A percentile compares a stretch with the other conserved stretches of the same genome.
Conservation (phyloP, 2,329 filamentous ascomycete genomes). For the Fusarium illudens region DNA sequence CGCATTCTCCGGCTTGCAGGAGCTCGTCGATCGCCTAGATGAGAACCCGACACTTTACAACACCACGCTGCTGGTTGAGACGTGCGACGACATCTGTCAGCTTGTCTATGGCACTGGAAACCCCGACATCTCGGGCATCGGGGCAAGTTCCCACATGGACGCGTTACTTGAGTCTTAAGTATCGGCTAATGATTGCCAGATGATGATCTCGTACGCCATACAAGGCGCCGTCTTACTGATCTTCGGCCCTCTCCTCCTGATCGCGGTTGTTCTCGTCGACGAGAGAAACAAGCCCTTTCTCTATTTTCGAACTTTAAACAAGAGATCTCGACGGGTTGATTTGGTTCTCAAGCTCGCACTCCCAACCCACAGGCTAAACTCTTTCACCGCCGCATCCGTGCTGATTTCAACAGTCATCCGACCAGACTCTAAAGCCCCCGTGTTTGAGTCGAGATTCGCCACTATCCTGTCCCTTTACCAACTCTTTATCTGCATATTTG, state of each 20-base stretch:
- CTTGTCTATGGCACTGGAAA: neutral
- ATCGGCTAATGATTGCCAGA: neutral
- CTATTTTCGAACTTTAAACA: neutral
- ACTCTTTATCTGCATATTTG: neutral
- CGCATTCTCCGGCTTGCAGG: neutral
- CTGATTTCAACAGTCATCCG: neutral
- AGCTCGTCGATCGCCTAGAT: neutral
- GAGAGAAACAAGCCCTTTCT: neutral
- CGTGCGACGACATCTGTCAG: neutral
- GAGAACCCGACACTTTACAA: neutral
- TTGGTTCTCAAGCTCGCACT: neutral
- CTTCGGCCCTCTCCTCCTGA: neutral
- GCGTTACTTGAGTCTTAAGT: neutral
- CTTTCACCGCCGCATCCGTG: neutral
- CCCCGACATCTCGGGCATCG: neutral
- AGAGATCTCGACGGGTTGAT: neutral
- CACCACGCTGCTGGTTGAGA: neutral
- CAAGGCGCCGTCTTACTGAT: neutral
- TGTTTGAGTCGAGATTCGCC: neutral
- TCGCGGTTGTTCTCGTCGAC: neutral
- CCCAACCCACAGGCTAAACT: neutral
- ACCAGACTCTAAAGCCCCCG: neutral
- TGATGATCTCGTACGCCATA: neutral
- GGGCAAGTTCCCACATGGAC: neutral
- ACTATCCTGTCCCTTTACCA: neutral